Evolutionary conservation across 2,329 filamentous ascomycete species (phyloP), one percentile per base, ranked within the genome.

Genomic region (Pestalotiopsis sp.): DNA sequence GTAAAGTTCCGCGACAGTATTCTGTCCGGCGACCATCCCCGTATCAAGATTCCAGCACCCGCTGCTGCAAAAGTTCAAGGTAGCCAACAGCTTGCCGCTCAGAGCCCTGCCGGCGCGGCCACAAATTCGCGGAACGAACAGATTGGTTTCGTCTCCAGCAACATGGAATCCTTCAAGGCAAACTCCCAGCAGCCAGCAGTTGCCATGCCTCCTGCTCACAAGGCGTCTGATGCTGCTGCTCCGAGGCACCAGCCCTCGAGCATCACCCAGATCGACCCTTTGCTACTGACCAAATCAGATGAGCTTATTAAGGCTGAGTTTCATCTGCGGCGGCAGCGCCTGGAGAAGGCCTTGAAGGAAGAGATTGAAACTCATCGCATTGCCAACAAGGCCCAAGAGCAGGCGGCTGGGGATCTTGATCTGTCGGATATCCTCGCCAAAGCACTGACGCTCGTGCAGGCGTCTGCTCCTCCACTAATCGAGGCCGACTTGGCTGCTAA

Each of bases 271-370:
- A 92, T 96, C 82, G 90, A 97, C 79, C 93, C 94, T 64, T 90
- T 97, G 70, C 86, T 97, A 74, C 86, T 97, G 79, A 91, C 93
- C 77, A 97, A 97, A 81, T 95, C 94, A 73, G 92, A 94, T 77
- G 90, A 93, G 77, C 85, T 97, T 73, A 90, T 96, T 77, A 92
- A 90, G 82, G 93, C 94, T 76, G 94, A 97, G 81, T 84, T 93
- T 70, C 89, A 92, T 78, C 81, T 95, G 71, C 93, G 94, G 80
- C 90, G 95, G 71, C 90, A 95, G 80, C 89, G 92, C 72, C 84
- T 98, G 75, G 96, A 98, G 81, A 90, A 91, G 72, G 83, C 86
- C 45, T 81, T 98, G 74, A 91, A 89, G 79, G 92, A 97, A 66
- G 92, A 97, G 79, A 82, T 92, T 73, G 92, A 95, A 69, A 88